Conservation (phyloP, 768 basidiomycete genomes). For the Sporobolomyces pararoseus region DNA sequence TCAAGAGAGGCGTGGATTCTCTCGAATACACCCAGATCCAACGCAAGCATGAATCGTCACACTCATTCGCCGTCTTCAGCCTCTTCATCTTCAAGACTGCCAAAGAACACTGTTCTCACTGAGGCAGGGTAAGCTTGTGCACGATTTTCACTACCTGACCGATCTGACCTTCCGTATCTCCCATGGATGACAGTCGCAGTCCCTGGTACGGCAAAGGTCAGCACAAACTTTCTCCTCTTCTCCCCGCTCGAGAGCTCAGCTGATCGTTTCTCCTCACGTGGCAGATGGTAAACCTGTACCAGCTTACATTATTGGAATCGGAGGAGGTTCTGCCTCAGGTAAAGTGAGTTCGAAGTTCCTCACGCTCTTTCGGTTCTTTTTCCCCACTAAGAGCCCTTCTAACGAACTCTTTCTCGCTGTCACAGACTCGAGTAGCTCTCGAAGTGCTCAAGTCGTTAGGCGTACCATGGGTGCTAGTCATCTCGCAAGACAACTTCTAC, state of each 20-base stretch:
- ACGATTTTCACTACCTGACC: background rate
- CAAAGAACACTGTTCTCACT: conserved; percentile 33
- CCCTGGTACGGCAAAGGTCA: conserved; percentile 31
- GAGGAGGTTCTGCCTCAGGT: conserved; percentile 52
- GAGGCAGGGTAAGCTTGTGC: conserved; percentile 23
- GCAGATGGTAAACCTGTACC: conserved; percentile 49
- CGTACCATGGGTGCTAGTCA: conserved; percentile 66
- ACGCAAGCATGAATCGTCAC: background rate
- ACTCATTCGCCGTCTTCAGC: conserved; percentile 1
- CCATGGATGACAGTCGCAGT: background rate
- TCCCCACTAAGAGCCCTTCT: no score
- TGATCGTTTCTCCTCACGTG: conserved; percentile 9
- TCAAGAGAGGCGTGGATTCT: no score
- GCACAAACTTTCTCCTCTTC: background rate
- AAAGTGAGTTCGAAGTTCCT: conserved; percentile 47
- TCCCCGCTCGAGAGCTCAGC: background rate
- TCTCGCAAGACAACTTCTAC: conserved; percentile 96
- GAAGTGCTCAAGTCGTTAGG: conserved; percentile 50
- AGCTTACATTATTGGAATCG: conserved; percentile 53
- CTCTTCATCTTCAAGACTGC: conserved; percentile 4
- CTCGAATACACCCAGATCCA: background rate
- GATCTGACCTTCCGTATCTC: background rate
- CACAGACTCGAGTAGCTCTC: conserved; percentile 41
- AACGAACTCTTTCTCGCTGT: no score
- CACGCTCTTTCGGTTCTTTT: background rate